Evolutionary conservation across 352 stramenopile species (phyloP), one percentile per base, ranked within the genome.

Genomic region (Pythium insidiosum): DNA sequence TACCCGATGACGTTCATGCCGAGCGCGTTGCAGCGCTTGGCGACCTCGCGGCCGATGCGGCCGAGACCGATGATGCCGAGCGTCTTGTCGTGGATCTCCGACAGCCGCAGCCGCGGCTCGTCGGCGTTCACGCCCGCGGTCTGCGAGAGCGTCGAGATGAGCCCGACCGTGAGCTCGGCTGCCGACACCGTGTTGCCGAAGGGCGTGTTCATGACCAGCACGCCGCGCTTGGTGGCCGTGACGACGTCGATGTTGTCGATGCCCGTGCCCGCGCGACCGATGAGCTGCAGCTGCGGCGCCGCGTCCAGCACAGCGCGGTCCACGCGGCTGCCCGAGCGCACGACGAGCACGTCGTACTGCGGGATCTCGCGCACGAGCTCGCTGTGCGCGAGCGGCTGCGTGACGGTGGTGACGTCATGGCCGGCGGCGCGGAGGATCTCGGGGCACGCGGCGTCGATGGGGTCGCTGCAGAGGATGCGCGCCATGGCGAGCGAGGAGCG

Each of bases 171-270:
- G 50, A 98, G 74, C 65, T 98, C 95, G 2, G 96, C 95, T 18
- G 95, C 90, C 23, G 90, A 95, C 46, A 97, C 87, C 34, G 91
- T 96, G 76, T 98, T 98, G 22, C 91, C 94, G 30, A 87, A 90
- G 6, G 94, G 94, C 33, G 95, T 97, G 66, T 98, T 98, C 58
- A 98, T 95, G 38, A 98, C 95, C 34, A 97, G 76, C 51, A 98
- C 94, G 44, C 95, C 76, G 42, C 88, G 68, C 50, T 88, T 88
- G 16, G 90, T 97, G 33, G 90, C 85, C 44, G 73, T 73, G 31
- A 89, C 66, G 30, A 97, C 70, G 65, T 97, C 86, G 50, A 97
- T 97, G 70, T 97, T 97, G 73, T 97, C 90, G 22, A 96, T 77
- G 53, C 90, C 88, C 25, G 87, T 95, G 39, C 88, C 88, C 38